phyloP scores from a whole-genome alignment of 805 yeast species.

The Diddensiella caesifluorescens region DNA sequence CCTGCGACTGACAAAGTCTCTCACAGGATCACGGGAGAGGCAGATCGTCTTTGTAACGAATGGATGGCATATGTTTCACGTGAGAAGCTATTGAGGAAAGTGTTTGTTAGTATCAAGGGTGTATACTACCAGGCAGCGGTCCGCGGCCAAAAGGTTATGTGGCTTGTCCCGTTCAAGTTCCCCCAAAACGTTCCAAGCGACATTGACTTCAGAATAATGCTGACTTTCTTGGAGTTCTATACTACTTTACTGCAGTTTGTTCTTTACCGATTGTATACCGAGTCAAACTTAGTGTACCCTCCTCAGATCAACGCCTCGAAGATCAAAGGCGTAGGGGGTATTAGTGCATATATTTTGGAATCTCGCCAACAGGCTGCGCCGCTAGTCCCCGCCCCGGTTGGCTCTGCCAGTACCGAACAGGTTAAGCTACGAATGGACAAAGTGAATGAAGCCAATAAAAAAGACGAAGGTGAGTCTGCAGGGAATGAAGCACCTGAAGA shows the following conservation, averaged over 20 bases:
- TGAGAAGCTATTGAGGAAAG: constrained; percentile 76
- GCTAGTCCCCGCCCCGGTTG: constrained; percentile 17
- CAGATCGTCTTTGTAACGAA: constrained; percentile 80
- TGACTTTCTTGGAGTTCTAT: constrained; percentile 93
- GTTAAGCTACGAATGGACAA: constrained; percentile 34
- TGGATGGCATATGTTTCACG: constrained; percentile 93
- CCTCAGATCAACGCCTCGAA: constrained; percentile 72
- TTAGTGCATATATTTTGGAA: constrained; percentile 76
- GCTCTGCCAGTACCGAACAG: neutral
- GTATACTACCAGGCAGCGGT: constrained; percentile 89
- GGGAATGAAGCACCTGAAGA: constrained; percentile 22
- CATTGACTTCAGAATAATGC: constrained; percentile 93
- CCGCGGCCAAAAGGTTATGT: constrained; percentile 86
- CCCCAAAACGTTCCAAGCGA: constrained; percentile 93
- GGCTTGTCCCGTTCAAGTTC: constrained; percentile 97
- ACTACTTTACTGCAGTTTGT: constrained; percentile 87
- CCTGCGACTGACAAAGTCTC: constrained; percentile 86
- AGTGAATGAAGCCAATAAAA: constrained; percentile 34
- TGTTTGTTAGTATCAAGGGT: constrained; percentile 95
- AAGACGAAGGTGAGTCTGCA: constrained; percentile 31
- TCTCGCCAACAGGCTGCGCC: constrained; percentile 21
- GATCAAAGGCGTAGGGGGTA: constrained; percentile 84
- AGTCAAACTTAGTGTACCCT: constrained; percentile 81
- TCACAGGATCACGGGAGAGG: constrained; percentile 78
- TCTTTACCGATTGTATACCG: constrained; percentile 78